Evolutionary conservation across 1,284 basidiomycete genomes (phyloP).

Genomic region (Irpex lacteus): DNA sequence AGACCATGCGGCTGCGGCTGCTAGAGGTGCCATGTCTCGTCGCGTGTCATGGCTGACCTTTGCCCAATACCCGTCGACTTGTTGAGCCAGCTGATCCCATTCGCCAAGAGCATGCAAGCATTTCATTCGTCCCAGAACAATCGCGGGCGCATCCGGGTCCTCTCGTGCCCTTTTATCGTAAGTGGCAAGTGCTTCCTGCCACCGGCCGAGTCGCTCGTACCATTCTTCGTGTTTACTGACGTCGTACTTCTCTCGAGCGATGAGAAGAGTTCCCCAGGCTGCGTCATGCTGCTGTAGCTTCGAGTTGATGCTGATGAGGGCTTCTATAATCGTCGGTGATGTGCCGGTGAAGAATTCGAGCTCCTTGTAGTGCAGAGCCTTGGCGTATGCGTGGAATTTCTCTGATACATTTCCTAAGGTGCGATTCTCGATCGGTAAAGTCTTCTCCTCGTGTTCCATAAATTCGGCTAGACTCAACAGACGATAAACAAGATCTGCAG

Average conservation of each 20-base stretch:
- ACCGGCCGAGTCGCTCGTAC: slow-evolving; percentile 96
- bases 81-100: slow-evolving; percentile 90
- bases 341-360: slow-evolving; percentile 94
- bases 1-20: slow-evolving; percentile 97
- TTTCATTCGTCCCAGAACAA: slow-evolving; percentile 89
- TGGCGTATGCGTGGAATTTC: slow-evolving; percentile 95
- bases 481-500: slow-evolving; percentile 91
- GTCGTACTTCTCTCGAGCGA: slow-evolving; percentile 84
- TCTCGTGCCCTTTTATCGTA: slow-evolving; percentile 80
- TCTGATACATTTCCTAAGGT: slow-evolving; percentile 93
- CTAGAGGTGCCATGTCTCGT: slow-evolving; percentile 93
- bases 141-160: slow-evolving; percentile 70
- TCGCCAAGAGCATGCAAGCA: slow-evolving; percentile 97
- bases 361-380: slow-evolving; percentile 99
- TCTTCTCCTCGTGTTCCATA: slow-evolving; percentile 99
- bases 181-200: slow-evolving; percentile 91
- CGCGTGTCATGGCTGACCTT: slow-evolving; percentile 83
- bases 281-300: slow-evolving; percentile 96
- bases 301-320: slow-evolving; percentile 96
- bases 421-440: slow-evolving; percentile 91
- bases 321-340: slow-evolving; percentile 87
- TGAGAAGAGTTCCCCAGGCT: slow-evolving; percentile 90
- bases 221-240: slow-evolving; percentile 92
- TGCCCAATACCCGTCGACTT: slow-evolving; percentile 90
- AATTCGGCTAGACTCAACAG: slow-evolving; percentile 97